Conservation (phyloP, 208 protist genomes). For the Herpetomonas samuelpessoai region DNA sequence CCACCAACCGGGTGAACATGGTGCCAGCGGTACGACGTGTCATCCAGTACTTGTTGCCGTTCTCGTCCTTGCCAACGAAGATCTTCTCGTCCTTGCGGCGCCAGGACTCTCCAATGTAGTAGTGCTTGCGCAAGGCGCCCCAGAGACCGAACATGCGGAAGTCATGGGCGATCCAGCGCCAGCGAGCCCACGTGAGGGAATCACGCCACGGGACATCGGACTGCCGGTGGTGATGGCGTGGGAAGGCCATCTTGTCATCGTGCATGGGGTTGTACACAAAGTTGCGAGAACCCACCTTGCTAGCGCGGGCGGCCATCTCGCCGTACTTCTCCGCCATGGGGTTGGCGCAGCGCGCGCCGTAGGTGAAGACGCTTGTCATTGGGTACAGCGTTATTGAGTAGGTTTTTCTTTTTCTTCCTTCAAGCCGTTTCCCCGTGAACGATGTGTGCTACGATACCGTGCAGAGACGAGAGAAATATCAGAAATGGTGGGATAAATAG, state of each 20-base stretch:
- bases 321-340: slow-evolving; percentile 67
- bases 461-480: not conserved
- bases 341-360: slow-evolving; percentile 64
- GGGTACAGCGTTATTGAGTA: too few relatives aligned
- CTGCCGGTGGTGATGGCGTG: slow-evolving; percentile 77
- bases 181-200: slow-evolving; percentile 61
- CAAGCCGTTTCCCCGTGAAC: not conserved
- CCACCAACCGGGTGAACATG: slow-evolving; percentile 62
- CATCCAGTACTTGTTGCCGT: slow-evolving; percentile 91
- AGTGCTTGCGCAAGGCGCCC: slow-evolving; percentile 65
- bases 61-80: slow-evolving; percentile 90
- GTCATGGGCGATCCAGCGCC: slow-evolving; percentile 87
- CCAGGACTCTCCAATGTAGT: slow-evolving; percentile 88
- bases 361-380: slow-evolving; percentile 83
- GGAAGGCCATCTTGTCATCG: slow-evolving; percentile 66
- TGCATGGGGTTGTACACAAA: slow-evolving; percentile 80
- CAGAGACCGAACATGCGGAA: slow-evolving; percentile 91
- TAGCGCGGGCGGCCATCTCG: slow-evolving; percentile 55
- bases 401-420: not conserved
- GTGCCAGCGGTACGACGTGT: slow-evolving; percentile 48
- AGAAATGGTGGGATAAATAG: too few relatives aligned
- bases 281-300: slow-evolving; percentile 78
- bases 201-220: slow-evolving; percentile 75
- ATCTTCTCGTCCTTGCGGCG: slow-evolving; percentile 90
- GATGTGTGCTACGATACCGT: too few relatives aligned